Evolutionary conservation across 352 stramenopile genomes (phyloP), one percentile per base, ranked within the genome.

Genomic region (Pythium sukuiense): DNA sequence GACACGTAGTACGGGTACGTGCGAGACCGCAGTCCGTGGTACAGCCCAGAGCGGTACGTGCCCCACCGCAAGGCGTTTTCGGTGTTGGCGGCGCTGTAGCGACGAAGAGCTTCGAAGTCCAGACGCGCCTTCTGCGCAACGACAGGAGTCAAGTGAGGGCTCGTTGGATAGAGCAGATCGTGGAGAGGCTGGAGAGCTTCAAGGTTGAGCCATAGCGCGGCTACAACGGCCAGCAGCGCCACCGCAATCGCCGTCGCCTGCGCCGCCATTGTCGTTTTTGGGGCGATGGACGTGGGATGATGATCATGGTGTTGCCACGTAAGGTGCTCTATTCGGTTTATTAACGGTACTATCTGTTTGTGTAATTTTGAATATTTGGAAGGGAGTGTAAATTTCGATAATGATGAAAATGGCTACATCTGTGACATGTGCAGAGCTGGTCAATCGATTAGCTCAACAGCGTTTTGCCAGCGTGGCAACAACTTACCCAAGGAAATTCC

Each of bases 21-120:
- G 16, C 85, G 83, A 24, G 87, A 95, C 26, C 85, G 80, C 33
- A 95, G 58, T 55, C 87, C 85, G 54, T 88, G 84, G 75, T 95
- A 95, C n/a, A 90, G 64, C 2, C 85, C 85, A 2, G 87, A 83
- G 43, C 83, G 85, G 63, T 83, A 93, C 3, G 85, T 93, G 0
- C 87, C 87, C 87, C 87, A 95, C 33, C 82, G 76, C 62, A 90
- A 76, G 8, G 43, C 61, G 13, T 53, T 24, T 1, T 55, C 61
- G 1, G 80, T 83, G 43, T 82, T 80, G n/a, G 56, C 50, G 14
- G 61, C 72, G 13, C 63, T 69, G 57, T 77, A 88, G 45, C 69
- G 46, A 14, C 63, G 53, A 30, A 90, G 70, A 33, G 62, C 64
- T 3, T 65, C 55, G 27, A 67, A 70, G 59, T 89, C 70, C 41